These are phyloP conservation scores for Atkinsonella hypoxylon DNA, from an alignment of 2,329 filamentous ascomycete species.

Conservation along the genomic window DNA sequence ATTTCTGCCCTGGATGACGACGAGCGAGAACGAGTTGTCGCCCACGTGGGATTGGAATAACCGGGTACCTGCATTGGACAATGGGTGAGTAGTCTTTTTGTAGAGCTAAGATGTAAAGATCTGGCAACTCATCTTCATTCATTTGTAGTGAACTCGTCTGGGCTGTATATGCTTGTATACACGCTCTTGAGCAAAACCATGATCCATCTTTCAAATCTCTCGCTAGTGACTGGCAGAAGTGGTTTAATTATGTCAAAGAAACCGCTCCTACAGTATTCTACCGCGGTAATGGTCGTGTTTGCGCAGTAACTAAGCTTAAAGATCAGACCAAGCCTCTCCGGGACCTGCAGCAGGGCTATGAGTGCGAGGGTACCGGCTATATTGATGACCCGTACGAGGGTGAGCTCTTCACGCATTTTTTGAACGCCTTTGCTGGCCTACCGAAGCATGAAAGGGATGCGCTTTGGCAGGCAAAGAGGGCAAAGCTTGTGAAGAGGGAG, in stretches of 20 bases:
- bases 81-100: conserved; percentile 17
- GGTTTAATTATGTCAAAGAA: conserved; percentile 27
- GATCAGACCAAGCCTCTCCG: conserved; percentile 21
- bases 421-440: conserved; percentile 26
- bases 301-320: conserved; percentile 24
- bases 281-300: conserved; percentile 24
- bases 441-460: conserved; percentile 20
- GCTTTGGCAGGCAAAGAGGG: conserved; percentile 26
- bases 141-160: conserved; percentile 25
- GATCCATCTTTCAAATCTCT: conserved; percentile 16
- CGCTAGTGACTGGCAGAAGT: conserved; percentile 23
- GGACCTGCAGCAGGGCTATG: conserved; percentile 19
- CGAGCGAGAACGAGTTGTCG: conserved; percentile 17
- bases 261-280: conserved; percentile 27
- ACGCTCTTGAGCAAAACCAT: conserved; percentile 20
- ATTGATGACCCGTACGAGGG: conserved; percentile 32
- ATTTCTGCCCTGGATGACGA: conserved; percentile 27
- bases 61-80: conserved; percentile 27
- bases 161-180: conserved; percentile 29
- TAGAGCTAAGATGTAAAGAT: too few species aligned
- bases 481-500: conserved; percentile 23
- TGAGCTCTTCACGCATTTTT: conserved; percentile 28
- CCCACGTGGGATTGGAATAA: conserved; percentile 26
- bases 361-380: conserved; percentile 21
- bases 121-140: background rate